Evolutionary conservation across 805 yeast genomes (phyloP).

Genomic region (Isabelozyma heimii): DNA sequence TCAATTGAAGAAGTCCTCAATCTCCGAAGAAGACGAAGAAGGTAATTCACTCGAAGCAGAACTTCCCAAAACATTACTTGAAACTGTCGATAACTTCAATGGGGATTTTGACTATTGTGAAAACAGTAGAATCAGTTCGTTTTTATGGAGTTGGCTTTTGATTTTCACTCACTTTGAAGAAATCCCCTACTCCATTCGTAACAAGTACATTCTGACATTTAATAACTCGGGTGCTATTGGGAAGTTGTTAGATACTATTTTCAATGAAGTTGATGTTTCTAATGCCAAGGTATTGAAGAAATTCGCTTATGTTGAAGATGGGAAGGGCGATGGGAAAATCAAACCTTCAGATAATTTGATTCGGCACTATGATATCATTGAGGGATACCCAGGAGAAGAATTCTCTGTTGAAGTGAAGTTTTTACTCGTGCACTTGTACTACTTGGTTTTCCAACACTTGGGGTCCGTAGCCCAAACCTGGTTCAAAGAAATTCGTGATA

Average conservation of each 20-base stretch:
- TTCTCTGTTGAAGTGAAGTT: slow-evolving; percentile 31
- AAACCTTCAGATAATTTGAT: slow-evolving; percentile 13
- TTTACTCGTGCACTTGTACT: slow-evolving; percentile 50
- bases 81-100: slow-evolving; percentile 27
- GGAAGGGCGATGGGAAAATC: neutral
- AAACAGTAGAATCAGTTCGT: slow-evolving; percentile 29
- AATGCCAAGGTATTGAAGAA: slow-evolving; percentile 17
- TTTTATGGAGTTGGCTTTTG: slow-evolving; percentile 68
- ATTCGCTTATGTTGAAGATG: slow-evolving; percentile 9
- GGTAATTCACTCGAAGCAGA: slow-evolving; percentile 15
- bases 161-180: slow-evolving; percentile 60
- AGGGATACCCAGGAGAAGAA: slow-evolving; percentile 18
- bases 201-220: slow-evolving; percentile 57
- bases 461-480: slow-evolving; percentile 64
- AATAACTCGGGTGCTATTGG: slow-evolving; percentile 43
- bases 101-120: slow-evolving; percentile 15
- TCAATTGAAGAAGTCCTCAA: slow-evolving; percentile 47
- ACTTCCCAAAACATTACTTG: slow-evolving; percentile 43
- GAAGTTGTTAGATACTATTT: slow-evolving; percentile 50
- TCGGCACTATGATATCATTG: slow-evolving; percentile 15
- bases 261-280: slow-evolving; percentile 49
- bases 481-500: slow-evolving; percentile 69
- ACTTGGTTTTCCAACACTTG: slow-evolving; percentile 44
- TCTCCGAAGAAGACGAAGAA: slow-evolving; percentile 22
- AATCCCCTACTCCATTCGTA: slow-evolving; percentile 62